Percentiles rank a stretch among this genome's conserved stretches.
These are phyloP conservation scores for Starmera quercuum DNA, from an alignment of 805 yeast species.

Conservation along the genomic window DNA sequence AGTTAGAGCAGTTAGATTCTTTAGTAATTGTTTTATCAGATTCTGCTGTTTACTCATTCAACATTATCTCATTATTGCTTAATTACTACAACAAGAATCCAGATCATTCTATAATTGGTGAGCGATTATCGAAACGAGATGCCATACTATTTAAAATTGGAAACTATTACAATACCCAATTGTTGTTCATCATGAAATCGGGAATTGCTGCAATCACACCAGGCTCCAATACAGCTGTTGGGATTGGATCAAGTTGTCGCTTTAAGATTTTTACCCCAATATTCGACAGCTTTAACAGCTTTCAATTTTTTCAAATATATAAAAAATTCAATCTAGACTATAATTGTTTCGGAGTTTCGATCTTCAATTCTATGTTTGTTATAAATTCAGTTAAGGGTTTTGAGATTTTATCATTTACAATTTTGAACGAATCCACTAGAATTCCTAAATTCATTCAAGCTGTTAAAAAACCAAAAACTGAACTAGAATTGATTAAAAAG, in stretches of 20 bases:
- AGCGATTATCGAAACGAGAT: constrained; percentile 42
- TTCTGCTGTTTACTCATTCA: constrained; percentile 51
- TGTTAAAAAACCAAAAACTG: constrained; percentile 18
- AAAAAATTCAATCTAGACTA: constrained; percentile 44
- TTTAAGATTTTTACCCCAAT: constrained; percentile 54
- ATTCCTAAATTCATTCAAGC: constrained; percentile 40
- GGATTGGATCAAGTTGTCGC: constrained; percentile 23
- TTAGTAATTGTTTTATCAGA: constrained; percentile 53
- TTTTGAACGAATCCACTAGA: constrained; percentile 43
- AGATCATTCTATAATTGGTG: constrained; percentile 35
- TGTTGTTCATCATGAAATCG: constrained; percentile 49
- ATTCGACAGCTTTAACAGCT: constrained; percentile 40
- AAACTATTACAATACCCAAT: constrained; percentile 51
- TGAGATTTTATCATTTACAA: constrained; percentile 54
- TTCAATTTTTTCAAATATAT: constrained; percentile 34
- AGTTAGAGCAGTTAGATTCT: constrained; percentile 52
- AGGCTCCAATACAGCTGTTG: constrained; percentile 31
- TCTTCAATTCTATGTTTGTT: constrained; percentile 60
- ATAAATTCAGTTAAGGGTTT: constrained; percentile 63
- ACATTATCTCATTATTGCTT: constrained; percentile 52
- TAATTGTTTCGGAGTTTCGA: constrained; percentile 53
- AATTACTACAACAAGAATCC: constrained; percentile 41
- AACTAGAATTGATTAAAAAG: constrained; percentile 32
- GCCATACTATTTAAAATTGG: constrained; percentile 63
- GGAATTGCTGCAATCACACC: constrained; percentile 34